These are phyloP conservation scores for Pseudocercospora vitis DNA, from an alignment of 2,329 filamentous ascomycete genomes.

Conservation along the genomic window DNA sequence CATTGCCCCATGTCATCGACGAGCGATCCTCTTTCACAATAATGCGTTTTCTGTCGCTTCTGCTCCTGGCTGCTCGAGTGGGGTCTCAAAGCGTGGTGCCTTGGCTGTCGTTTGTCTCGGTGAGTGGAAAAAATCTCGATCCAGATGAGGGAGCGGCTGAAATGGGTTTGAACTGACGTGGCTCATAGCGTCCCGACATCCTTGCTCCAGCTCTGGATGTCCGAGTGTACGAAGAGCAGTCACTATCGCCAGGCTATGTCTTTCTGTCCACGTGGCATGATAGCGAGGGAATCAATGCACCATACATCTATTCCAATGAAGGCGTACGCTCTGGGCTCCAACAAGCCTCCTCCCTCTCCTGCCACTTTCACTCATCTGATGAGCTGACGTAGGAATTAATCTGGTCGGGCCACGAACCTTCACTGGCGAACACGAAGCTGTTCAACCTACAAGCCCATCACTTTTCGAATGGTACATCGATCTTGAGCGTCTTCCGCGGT, in stretches of 20 bases:
- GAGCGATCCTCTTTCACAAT: no score
- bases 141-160: no score
- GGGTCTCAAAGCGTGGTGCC: not conserved
- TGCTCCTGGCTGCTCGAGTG: no score
- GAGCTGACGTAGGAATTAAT: not conserved
- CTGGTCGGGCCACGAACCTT: slow-evolving; percentile 7
- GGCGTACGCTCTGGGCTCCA: not conserved
- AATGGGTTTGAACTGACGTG: not conserved
- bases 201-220: slow-evolving; percentile 22
- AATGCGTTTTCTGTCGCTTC: no score
- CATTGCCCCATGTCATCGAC: no score
- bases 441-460: slow-evolving; percentile 12
- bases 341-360: not conserved
- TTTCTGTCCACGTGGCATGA: slow-evolving; percentile 1
- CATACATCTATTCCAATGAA: not conserved
- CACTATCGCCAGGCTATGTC: slow-evolving; percentile 22
- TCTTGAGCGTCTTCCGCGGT: slow-evolving; percentile 8
- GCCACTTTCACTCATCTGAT: not conserved
- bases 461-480: not conserved
- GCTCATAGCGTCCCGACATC: slow-evolving; percentile 23
- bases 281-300: not conserved
- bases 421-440: not conserved
- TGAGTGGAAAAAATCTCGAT: not conserved
- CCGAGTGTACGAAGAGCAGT: slow-evolving; percentile 11
- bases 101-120: not conserved